A percentile compares a stretch with the other conserved stretches of the same genome.
Evolutionary conservation across 2,329 filamentous ascomycete genomes (phyloP).

Genomic region (Diaporthe sp.): DNA sequence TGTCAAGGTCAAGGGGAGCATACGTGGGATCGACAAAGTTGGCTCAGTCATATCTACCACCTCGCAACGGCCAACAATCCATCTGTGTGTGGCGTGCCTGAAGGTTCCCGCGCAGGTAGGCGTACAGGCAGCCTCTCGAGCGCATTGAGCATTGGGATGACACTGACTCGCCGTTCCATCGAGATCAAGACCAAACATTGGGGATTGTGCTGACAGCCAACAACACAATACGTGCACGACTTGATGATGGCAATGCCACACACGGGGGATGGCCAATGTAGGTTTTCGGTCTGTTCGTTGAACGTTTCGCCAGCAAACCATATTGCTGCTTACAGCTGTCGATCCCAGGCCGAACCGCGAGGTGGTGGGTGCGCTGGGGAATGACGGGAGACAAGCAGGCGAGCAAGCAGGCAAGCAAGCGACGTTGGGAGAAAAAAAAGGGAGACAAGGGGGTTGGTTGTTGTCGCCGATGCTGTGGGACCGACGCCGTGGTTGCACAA

Average conservation of each 20-base stretch:
- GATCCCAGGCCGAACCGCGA: slow-evolving; percentile 13
- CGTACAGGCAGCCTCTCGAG: slow-evolving; percentile 4
- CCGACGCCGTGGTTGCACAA: slow-evolving; percentile 27
- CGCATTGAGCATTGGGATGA: slow-evolving; percentile 10
- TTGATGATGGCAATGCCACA: neutral
- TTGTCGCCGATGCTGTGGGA: slow-evolving; percentile 25
- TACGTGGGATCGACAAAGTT: slow-evolving; percentile 22
- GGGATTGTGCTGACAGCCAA: neutral
- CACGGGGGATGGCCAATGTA: slow-evolving; percentile 3
- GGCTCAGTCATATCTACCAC: neutral
- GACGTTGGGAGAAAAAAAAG: neutral
- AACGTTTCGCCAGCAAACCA: slow-evolving; percentile 28
- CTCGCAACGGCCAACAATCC: neutral
- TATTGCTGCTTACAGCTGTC: slow-evolving; percentile 8
- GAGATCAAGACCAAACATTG: neutral
- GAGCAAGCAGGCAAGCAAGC: neutral
- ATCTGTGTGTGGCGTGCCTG: neutral
- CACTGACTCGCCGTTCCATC: slow-evolving; percentile 12
- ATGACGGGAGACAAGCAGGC: slow-evolving; percentile 6
- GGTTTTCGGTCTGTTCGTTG: slow-evolving; percentile 14
- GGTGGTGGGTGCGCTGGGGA: slow-evolving; percentile 18
- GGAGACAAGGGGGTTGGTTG: slow-evolving; percentile 8
- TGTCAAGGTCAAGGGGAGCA: neutral
- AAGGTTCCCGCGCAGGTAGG: neutral
- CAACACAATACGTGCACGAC: neutral